Evolutionary conservation across 805 yeast species (phyloP).

Genomic region (Candida broadrunensis): DNA sequence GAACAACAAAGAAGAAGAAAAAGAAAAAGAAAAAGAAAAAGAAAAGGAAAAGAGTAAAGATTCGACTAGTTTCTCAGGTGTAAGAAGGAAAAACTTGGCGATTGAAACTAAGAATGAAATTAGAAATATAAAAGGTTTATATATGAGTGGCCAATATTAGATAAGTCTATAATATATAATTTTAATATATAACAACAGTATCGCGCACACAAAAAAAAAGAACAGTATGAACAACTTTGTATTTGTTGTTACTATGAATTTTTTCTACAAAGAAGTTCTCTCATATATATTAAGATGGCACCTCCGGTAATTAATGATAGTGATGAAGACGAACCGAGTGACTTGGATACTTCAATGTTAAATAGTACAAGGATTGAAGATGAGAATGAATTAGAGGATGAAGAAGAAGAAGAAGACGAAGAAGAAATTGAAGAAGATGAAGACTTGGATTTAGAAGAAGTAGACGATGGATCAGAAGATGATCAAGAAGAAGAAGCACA

Average conservation of each 20-base stretch:
- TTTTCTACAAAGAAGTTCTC: too few species aligned
- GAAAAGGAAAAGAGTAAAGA: background rate
- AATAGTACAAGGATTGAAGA: conserved; percentile 5
- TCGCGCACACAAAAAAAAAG: too few species aligned
- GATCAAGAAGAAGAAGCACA: conserved; percentile 13
- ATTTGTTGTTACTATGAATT: too few species aligned
- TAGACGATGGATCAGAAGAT: conserved; percentile 12
- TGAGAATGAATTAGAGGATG: conserved; percentile 3
- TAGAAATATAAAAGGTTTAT: conserved; percentile 42
- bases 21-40: conserved; percentile 1
- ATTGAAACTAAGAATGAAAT: conserved; percentile 34
- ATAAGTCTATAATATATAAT: too few species aligned
- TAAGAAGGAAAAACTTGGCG: conserved; percentile 25
- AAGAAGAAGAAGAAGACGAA: conserved; percentile 8
- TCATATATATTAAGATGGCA: background rate
- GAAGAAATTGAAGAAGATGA: conserved; percentile 7
- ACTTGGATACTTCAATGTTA: conserved; percentile 2
- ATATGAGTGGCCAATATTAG: conserved; percentile 35
- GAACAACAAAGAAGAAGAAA: background rate
- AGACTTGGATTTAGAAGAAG: conserved; percentile 9
- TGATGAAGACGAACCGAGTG: conserved; percentile 6
- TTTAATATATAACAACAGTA: too few species aligned
- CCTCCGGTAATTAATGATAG: background rate
- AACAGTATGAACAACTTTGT: too few species aligned
- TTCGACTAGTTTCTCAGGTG: conserved; percentile 1